phyloP scores from a whole-genome alignment of 208 protist species.

The Tetramitus jugosus region DNA sequence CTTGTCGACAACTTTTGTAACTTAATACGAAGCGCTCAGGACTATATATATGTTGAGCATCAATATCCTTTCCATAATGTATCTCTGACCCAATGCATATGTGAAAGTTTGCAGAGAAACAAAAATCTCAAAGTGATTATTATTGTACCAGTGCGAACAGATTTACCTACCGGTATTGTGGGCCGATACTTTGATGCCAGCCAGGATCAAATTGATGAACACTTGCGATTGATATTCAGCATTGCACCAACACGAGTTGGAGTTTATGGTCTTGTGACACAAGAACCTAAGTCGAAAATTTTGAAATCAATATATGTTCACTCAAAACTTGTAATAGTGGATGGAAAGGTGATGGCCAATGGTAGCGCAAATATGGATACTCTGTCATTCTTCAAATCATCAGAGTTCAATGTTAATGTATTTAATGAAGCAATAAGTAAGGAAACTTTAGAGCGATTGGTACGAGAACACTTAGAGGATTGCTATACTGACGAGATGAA shows the following conservation, averaged over 20 bases:
- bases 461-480: constrained; percentile 40
- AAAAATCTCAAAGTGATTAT: constrained; percentile 38
- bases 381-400: constrained; percentile 46
- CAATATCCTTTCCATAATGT: constrained; percentile 52
- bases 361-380: constrained; percentile 49
- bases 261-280: constrained; percentile 43
- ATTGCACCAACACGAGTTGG: constrained; percentile 42
- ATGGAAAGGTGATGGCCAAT: constrained; percentile 33
- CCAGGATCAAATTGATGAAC: constrained; percentile 47
- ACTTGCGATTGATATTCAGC: constrained; percentile 41
- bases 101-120: constrained; percentile 39
- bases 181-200: constrained; percentile 43
- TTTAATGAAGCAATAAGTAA: constrained; percentile 27
- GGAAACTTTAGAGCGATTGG: constrained; percentile 31
- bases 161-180: constrained; percentile 43
- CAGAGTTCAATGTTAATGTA: constrained; percentile 35
- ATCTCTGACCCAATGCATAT: constrained; percentile 46
- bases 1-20: constrained; percentile 46
- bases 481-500: constrained; percentile 32
- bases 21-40: constrained; percentile 40
- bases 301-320: constrained; percentile 47
- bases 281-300: constrained; percentile 36
- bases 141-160: constrained; percentile 40
- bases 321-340: constrained; percentile 44
- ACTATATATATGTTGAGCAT: constrained; percentile 46